Evolutionary conservation across 2,329 filamentous ascomycete genomes (phyloP).

Genomic region (Alternaria sp.): DNA sequence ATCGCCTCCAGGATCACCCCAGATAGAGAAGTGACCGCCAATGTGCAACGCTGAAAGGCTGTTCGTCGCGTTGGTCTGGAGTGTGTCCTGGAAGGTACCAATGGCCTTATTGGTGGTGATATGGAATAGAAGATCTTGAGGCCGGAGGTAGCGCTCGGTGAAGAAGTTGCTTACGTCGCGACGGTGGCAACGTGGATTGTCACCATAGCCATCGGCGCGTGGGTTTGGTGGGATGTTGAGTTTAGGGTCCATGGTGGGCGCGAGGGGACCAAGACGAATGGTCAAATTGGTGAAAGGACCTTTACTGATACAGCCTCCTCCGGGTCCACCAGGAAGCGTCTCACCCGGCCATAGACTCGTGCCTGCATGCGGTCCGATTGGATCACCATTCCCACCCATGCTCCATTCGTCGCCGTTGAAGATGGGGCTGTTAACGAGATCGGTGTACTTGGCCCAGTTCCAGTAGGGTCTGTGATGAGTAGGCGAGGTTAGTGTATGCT

Average conservation of each 20-base stretch:
- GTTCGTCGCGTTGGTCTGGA: conserved; percentile 23
- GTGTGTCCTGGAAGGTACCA: conserved; percentile 31
- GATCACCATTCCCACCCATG: conserved; percentile 56
- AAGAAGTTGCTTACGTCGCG: conserved; percentile 43
- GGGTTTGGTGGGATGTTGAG: conserved; percentile 44
- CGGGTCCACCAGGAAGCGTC: conserved; percentile 55
- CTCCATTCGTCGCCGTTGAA: conserved; percentile 62
- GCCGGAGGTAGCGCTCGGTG: conserved; percentile 17
- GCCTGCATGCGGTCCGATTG: conserved; percentile 21
- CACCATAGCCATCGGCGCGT: conserved; percentile 30
- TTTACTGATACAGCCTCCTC: conserved; percentile 62
- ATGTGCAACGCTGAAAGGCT: conserved; percentile 45
- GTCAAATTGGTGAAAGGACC: conserved; percentile 58
- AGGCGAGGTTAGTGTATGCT: background rate
- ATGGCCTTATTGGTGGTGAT: conserved; percentile 31
- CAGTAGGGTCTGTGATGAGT: conserved; percentile 51
- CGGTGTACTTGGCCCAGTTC: conserved; percentile 60
- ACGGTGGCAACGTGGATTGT: conserved; percentile 41
- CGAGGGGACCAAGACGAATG: conserved; percentile 57
- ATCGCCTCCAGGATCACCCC: conserved; percentile 54
- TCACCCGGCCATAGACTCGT: conserved; percentile 21
- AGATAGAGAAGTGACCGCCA: conserved; percentile 55
- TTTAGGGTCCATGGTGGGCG: conserved; percentile 35
- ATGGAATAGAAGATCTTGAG: conserved; percentile 28
- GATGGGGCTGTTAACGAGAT: conserved; percentile 56